Conservation (phyloP, 306 rosid genomes). For the Dicorynia guianensis region DNA sequence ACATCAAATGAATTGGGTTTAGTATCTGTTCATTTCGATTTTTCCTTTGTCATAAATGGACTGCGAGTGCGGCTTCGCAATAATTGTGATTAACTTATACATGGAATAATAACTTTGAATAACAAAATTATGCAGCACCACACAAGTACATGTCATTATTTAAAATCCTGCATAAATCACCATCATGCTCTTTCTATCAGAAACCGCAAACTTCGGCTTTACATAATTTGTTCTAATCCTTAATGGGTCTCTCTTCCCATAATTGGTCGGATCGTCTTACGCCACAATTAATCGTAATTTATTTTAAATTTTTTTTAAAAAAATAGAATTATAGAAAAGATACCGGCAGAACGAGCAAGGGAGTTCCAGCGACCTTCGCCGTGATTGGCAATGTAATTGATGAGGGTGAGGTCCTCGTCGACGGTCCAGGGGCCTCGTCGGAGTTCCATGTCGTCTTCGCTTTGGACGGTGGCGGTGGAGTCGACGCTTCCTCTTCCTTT, state of each 20-base stretch:
- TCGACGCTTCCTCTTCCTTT: conserved; percentile 45
- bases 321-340: too few species aligned
- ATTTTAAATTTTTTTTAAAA: too few species aligned
- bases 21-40: conserved; percentile 8
- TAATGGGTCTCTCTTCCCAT: neutral
- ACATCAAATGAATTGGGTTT: conserved; percentile 23
- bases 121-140: conserved; percentile 41
- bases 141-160: conserved; percentile 35
- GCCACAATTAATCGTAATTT: too few species aligned
- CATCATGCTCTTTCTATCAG: conserved; percentile 31
- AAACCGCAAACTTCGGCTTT: conserved; percentile 57
- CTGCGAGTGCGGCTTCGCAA: conserved; percentile 35
- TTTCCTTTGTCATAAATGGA: conserved; percentile 26
- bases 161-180: conserved; percentile 46
- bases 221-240: neutral
- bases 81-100: conserved; percentile 37
- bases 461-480: conserved; percentile 37
- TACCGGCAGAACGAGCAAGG: conserved; percentile 79
- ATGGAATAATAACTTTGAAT: too few species aligned
- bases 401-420: conserved; percentile 82
- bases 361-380: conserved; percentile 98
- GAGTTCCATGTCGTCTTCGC: conserved; percentile 63
- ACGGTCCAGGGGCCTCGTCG: conserved; percentile 94
- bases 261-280: conserved; percentile 44
- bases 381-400: conserved; percentile 86